Evolutionary conservation across 768 basidiomycete species (phyloP).

Genomic region (Russula sp.): DNA sequence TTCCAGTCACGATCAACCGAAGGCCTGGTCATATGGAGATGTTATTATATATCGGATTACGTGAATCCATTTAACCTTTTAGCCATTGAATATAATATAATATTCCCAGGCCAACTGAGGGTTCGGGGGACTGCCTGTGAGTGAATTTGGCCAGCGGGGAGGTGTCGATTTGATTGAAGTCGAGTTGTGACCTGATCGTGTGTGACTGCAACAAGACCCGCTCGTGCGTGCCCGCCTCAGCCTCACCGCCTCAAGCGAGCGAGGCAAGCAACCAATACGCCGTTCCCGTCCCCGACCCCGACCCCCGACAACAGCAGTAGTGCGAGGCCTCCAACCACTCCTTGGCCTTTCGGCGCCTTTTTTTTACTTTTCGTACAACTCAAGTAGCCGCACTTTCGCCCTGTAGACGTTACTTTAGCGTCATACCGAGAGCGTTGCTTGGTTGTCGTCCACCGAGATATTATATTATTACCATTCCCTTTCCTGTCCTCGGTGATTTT

Average conservation of each 20-base stretch:
- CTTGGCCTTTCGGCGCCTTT: conserved; percentile 1
- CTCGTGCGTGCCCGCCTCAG: too few species aligned
- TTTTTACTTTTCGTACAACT: background rate
- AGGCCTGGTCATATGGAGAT: background rate
- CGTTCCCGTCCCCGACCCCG: background rate
- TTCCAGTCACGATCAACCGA: background rate
- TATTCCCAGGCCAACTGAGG: background rate
- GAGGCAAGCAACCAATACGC: background rate
- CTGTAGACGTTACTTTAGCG: background rate
- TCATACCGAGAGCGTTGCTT: background rate
- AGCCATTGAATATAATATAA: conserved; percentile 1
- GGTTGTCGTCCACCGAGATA: background rate
- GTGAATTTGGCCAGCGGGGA: conserved; percentile 4
- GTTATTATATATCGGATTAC: conserved; percentile 12
- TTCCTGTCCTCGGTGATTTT: conserved; percentile 13
- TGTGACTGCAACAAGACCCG: too few species aligned
- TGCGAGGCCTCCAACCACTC: background rate
- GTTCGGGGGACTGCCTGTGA: background rate
- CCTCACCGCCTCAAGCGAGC: background rate
- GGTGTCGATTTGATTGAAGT: too few species aligned
- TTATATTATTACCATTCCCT: conserved; percentile 6
- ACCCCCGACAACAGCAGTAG: background rate
- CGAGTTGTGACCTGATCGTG: too few species aligned
- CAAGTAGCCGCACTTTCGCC: background rate
- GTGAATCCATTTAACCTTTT: conserved; percentile 16